Evolutionary conservation across 345 rosid species (phyloP).

Genomic region (Turnera subulata): DNA sequence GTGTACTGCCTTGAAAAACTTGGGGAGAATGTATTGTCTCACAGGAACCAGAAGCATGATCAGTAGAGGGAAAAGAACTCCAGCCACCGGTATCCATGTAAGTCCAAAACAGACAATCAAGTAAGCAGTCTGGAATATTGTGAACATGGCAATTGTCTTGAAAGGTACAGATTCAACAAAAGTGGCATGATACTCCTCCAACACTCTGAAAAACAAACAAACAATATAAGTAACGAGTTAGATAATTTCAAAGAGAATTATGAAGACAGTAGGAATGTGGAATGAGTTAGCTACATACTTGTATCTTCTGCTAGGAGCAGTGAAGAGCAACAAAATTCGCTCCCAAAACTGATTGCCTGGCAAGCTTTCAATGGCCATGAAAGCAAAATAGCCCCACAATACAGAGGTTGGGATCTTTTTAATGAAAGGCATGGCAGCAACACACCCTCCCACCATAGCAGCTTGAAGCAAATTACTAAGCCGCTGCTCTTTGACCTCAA

Average conservation of each 20-base stretch:
- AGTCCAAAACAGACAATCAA: slow-evolving; percentile 26
- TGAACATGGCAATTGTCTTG: slow-evolving; percentile 25
- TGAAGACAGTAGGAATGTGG: not conserved
- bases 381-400: slow-evolving; percentile 32
- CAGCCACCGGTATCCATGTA: slow-evolving; percentile 31
- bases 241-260: not conserved
- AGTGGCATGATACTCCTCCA: slow-evolving; percentile 23
- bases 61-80: slow-evolving; percentile 27
- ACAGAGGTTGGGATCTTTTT: slow-evolving; percentile 32
- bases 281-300: slow-evolving; percentile 13
- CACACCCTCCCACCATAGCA: slow-evolving; percentile 21
- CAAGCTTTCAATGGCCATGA: slow-evolving; percentile 34
- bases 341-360: slow-evolving; percentile 35
- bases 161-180: slow-evolving; percentile 29
- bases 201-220: slow-evolving; percentile 14
- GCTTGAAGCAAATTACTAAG: slow-evolving; percentile 29
- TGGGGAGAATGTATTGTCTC: slow-evolving; percentile 29
- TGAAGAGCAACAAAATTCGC: slow-evolving; percentile 25
- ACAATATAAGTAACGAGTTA: not conserved
- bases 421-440: slow-evolving; percentile 28
- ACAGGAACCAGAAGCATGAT: slow-evolving; percentile 27
- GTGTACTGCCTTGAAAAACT: slow-evolving; percentile 20
- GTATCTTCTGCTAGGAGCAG: slow-evolving; percentile 29
- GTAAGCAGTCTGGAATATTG: slow-evolving; percentile 24
- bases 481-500: slow-evolving; percentile 29